A percentile compares a stretch with the other conserved stretches of the same genome.
phyloP scores from a whole-genome alignment of 768 basidiomycete species.

The Cytidiella melzeri region DNA sequence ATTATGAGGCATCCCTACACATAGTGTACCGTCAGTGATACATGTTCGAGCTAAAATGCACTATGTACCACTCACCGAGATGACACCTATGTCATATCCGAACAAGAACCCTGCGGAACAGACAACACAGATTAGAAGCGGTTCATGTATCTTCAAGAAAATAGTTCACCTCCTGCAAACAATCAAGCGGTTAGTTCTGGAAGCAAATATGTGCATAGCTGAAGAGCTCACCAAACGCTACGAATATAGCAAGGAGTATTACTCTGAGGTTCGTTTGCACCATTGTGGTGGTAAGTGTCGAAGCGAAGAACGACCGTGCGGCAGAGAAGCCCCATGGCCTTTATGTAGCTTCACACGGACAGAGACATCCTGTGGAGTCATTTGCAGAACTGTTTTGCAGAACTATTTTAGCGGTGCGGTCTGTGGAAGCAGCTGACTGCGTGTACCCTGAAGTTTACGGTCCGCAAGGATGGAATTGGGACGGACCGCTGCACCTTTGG shows the following conservation, averaged over 20 bases:
- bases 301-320: background rate
- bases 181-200: background rate
- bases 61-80: conserved; percentile 43
- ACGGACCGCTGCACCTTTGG: no score
- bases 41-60: background rate
- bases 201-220: background rate
- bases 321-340: background rate
- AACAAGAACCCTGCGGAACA: conserved; percentile 49
- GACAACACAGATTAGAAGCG: background rate
- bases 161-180: conserved; percentile 15
- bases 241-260: conserved; percentile 60
- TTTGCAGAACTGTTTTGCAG: no score
- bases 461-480: no score
- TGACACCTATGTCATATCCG: conserved; percentile 74
- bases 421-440: background rate
- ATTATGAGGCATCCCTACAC: conserved; percentile 70
- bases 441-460: background rate
- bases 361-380: background rate
- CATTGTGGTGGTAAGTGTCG: conserved; percentile 13
- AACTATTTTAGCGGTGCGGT: background rate
- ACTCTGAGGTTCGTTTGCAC: conserved; percentile 60
- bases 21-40: background rate
- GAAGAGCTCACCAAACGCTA: conserved; percentile 58
- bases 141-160: background rate
- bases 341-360: background rate